Percentiles rank a stretch among this genome's conserved stretches.
These are phyloP conservation scores for Echria macrotheca DNA, from an alignment of 495 filamentous ascomycete genomes.

Conservation along the genomic window DNA sequence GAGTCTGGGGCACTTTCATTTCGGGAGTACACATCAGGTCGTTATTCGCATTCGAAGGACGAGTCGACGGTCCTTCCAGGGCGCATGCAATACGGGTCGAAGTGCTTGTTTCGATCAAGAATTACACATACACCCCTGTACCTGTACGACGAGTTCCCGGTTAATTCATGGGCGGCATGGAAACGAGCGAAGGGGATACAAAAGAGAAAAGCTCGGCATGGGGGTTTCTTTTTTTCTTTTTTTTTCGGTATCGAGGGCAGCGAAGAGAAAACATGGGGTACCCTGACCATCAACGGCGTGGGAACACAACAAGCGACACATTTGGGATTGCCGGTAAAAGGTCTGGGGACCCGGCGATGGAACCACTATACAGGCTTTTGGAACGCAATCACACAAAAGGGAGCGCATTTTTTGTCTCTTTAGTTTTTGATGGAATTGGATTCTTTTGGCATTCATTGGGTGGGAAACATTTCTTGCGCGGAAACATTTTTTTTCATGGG, in stretches of 20 bases:
- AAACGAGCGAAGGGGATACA: background rate
- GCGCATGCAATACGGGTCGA: background rate
- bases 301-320: no score
- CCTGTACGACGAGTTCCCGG: conserved; percentile 2
- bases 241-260: background rate
- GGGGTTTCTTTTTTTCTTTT: background rate
- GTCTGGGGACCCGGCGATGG: no score
- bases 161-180: conserved; percentile 10
- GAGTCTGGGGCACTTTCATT: conserved; percentile 1
- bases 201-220: conserved; percentile 8
- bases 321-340: no score
- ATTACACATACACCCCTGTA: background rate
- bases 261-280: conserved; percentile 11
- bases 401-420: no score
- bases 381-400: no score
- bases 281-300: conserved; percentile 3
- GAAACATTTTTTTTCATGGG: no score
- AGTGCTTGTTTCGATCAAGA: background rate
- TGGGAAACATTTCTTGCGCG: no score
- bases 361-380: no score
- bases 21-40: conserved; percentile 2
- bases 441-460: no score
- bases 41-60: conserved; percentile 10
- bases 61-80: background rate
- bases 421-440: no score